Base-by-base conservation (phyloP, 2,329 filamentous ascomycete genomes). In the Trichoderma oligosporum region DNA sequence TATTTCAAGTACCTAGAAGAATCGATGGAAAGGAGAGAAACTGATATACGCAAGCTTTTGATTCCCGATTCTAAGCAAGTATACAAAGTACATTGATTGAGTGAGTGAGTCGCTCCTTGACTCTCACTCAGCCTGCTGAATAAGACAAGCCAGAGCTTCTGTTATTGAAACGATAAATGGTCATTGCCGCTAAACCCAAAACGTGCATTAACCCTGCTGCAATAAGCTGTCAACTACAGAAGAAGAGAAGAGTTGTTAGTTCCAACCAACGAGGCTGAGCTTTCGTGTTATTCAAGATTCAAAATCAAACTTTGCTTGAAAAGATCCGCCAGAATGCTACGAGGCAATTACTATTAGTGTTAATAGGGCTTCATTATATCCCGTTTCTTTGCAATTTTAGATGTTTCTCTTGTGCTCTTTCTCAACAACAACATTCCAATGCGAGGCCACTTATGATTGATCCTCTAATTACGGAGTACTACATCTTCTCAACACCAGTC, bases 361-460 rank as follows among this genome's bases (percentile, higher is more conserved):
- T 35, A 14, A 4, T 35, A 35, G 9, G 3, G 11, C 31, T 35
- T 11, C 9, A 11, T 14, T 14, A 35, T 11, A 2, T 14, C n/a
- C 31, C 31, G 31, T 35, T 35, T 35, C 31, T 35, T n/a, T 14
- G n/a, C 38, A 2, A 22, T 41, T 24, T 41, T 27, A 46, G 12
- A 49, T 12, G 29, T 18, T 38, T 27, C 33, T 25, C 12, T 27
- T 31, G n/a, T 12, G 7, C 46, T 22, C 18, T 54, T 24, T 29
- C 33, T 38, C 27, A 36, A 12, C 22, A 14, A 22, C 31, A 35
- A 27, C 36, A 31, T 7, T 8, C 31, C 16, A 31, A 24, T 41
- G n/a, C 44, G 27, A 56, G 11, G 18, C 41, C 51, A 25, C 29
- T 36, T 39, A 47, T 46, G 48, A 46, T 54, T 20, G 41, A 59